Evolutionary conservation across 2,329 filamentous ascomycete genomes (phyloP), one percentile per base, ranked within the genome.

Genomic region (Elsinoe ampelina): DNA sequence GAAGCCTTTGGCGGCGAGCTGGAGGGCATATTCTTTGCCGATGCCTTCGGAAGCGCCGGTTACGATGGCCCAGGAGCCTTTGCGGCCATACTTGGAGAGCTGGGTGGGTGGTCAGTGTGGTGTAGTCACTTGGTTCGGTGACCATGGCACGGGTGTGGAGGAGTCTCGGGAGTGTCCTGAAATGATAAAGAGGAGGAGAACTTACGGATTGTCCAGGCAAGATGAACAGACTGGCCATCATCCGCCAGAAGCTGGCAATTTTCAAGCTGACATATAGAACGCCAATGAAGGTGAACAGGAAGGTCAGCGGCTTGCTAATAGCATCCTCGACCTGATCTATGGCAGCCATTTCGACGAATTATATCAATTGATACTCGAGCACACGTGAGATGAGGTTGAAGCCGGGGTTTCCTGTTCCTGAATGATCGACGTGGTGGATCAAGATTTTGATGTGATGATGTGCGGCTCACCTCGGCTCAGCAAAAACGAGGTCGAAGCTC

Each of bases 31-130:
- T 75, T 98, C 93, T 74, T 95, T 97, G 69, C 93, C 93, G 61
- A 98, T 84, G 62, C 93, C 95, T 72, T 98, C 93, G 10, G 91
- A 96, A 54, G 92, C 93, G 61, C 93, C 93, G 22, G 93, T 98
- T 39, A 98, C 81, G 57, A 98, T 82, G 32, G 89, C 93, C 91
- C 92, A 98, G 58, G 86, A 91, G 60, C 92, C 92, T 66, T 89
- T 89, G 64, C 86, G 86, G 63, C 91, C 93, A 74, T 95, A 97
- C 63, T 86, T 89, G 65, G 85, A 85, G 58, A 98, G 84, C 92
- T 95, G 59, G 10, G 22, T 2, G 15, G 17, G 17, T 52, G 42
- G 60, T 60, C 38, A 62, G 61, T 42, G 26, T 39, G 34, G 54
- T n/a, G n/a, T n/a, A n/a, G n/a, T n/a, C n/a, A n/a, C n/a, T n/a